These are phyloP conservation scores for Sechiopsis laciniata DNA, from an alignment of 306 rosid species.

Conservation along the genomic window DNA sequence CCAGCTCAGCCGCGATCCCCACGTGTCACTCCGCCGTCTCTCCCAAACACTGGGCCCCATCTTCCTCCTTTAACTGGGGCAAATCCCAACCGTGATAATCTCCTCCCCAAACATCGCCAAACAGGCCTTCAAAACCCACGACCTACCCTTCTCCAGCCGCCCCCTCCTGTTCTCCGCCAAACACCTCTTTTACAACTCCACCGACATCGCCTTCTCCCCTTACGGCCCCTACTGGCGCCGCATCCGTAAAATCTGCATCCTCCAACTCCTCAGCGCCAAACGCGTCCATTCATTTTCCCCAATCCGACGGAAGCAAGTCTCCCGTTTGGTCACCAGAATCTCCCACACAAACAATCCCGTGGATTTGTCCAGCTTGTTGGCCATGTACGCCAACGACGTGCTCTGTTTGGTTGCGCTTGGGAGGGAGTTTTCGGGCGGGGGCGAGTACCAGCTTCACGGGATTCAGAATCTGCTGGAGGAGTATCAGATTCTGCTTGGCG, in stretches of 20 bases:
- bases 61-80: slow-evolving; percentile 35
- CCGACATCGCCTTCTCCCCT: slow-evolving; percentile 39
- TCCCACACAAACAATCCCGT: background rate
- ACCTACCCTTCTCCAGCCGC: slow-evolving; percentile 32
- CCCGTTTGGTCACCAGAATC: slow-evolving; percentile 24
- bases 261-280: slow-evolving; percentile 33
- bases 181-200: slow-evolving; percentile 41
- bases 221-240: slow-evolving; percentile 44
- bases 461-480: slow-evolving; percentile 26
- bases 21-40: slow-evolving; percentile 20
- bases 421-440: slow-evolving; percentile 25
- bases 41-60: slow-evolving; percentile 36
- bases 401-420: slow-evolving; percentile 37
- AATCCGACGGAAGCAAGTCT: slow-evolving; percentile 29
- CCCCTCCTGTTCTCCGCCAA: slow-evolving; percentile 34
- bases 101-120: slow-evolving; percentile 33
- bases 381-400: slow-evolving; percentile 29
- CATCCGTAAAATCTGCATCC: slow-evolving; percentile 32
- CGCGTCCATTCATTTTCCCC: slow-evolving; percentile 29
- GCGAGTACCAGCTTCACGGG: background rate
- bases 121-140: slow-evolving; percentile 35
- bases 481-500: slow-evolving; percentile 34
- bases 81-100: slow-evolving; percentile 29
- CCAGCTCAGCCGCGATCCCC: slow-evolving; percentile 29
- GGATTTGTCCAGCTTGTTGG: slow-evolving; percentile 26